Evolutionary conservation across 495 filamentous ascomycete genomes (phyloP).

Genomic region (Aspergillus saccharolyticus): DNA sequence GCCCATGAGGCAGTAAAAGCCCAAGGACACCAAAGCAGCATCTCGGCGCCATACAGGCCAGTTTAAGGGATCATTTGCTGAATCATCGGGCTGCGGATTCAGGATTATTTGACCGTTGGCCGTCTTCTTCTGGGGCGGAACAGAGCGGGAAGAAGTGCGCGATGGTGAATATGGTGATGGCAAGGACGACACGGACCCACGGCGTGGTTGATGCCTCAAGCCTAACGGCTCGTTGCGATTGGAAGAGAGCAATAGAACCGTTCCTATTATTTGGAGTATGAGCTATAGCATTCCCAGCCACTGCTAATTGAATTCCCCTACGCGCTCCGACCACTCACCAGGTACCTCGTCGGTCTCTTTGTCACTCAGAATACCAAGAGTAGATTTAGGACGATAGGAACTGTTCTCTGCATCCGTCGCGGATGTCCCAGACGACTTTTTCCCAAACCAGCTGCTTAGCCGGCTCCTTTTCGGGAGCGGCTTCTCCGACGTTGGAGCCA

Average conservation of each 20-base stretch:
- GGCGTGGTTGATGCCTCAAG: conserved; percentile 66
- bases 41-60: conserved; percentile 85
- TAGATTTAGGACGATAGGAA: conserved; percentile 54
- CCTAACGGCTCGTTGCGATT: conserved; percentile 80
- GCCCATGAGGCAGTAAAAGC: conserved; percentile 87
- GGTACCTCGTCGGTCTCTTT: conserved; percentile 83
- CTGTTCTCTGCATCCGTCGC: conserved; percentile 6
- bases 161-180: conserved; percentile 51
- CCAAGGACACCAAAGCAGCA: conserved; percentile 73
- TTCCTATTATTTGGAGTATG: conserved; percentile 48
- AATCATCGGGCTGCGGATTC: conserved; percentile 89
- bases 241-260: conserved; percentile 69
- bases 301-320: background rate
- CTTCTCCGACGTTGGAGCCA: background rate
- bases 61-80: conserved; percentile 86
- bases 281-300: conserved; percentile 2
- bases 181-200: conserved; percentile 72
- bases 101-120: conserved; percentile 80
- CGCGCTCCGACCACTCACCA: conserved; percentile 47
- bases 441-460: conserved; percentile 7
- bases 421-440: background rate
- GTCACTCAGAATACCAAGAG: conserved; percentile 81
- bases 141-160: conserved; percentile 29
- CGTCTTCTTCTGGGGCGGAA: conserved; percentile 66
- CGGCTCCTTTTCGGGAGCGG: background rate